Evolutionary conservation across 805 yeast genomes (phyloP).

Genomic region (Suhomyces kilbournensis): DNA sequence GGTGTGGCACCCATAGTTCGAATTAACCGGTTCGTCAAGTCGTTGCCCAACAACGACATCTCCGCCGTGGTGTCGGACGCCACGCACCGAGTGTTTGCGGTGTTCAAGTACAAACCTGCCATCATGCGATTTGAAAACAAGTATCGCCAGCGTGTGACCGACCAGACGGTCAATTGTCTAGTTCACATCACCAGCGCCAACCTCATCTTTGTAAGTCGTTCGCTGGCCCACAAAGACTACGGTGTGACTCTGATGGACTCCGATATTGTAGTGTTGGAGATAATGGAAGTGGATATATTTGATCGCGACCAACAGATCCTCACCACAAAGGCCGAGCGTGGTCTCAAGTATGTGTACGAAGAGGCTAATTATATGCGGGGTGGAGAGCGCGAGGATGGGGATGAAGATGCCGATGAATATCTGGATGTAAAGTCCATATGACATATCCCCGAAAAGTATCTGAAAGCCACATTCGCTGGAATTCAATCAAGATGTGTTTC

Average conservation of each 20-base stretch:
- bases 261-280: constrained; percentile 21
- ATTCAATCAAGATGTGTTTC: too few species aligned
- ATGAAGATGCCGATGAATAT: background rate
- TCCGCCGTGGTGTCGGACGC: constrained; percentile 33
- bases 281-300: constrained; percentile 28
- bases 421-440: background rate
- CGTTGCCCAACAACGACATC: constrained; percentile 21
- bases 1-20: constrained; percentile 25
- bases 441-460: background rate
- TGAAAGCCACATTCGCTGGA: too few species aligned
- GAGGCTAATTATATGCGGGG: constrained; percentile 5
- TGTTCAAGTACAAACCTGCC: constrained; percentile 25
- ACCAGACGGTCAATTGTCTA: constrained; percentile 22
- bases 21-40: constrained; percentile 22
- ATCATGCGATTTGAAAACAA: constrained; percentile 28
- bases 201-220: constrained; percentile 18
- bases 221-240: background rate
- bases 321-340: constrained; percentile 16
- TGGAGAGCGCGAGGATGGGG: background rate
- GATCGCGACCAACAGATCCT: constrained; percentile 28
- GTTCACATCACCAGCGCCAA: constrained; percentile 27
- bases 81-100: constrained; percentile 27
- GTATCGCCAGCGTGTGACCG: constrained; percentile 34
- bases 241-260: background rate
- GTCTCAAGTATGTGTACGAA: constrained; percentile 23